A percentile compares a stretch with the other conserved stretches of the same genome.
phyloP scores from a whole-genome alignment of 148 eudicot genomes.

The Spergularia marina region DNA sequence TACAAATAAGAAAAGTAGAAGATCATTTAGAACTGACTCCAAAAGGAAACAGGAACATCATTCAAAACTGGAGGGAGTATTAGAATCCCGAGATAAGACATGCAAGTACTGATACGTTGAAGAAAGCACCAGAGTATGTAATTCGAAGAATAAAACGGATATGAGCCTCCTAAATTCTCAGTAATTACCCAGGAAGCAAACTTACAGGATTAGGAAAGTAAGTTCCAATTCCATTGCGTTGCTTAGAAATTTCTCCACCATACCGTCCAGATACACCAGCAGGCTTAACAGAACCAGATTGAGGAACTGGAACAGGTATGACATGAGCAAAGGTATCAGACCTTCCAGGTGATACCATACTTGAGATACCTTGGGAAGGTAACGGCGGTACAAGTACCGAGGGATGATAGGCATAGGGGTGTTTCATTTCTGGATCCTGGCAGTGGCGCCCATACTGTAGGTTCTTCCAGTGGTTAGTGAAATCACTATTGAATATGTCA shows the following conservation, averaged over 20 bases:
- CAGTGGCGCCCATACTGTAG: conserved; percentile 56
- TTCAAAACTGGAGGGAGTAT: too few relatives aligned
- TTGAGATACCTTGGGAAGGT: conserved; percentile 39
- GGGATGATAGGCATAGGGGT: conserved; percentile 34
- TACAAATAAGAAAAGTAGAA: too few relatives aligned
- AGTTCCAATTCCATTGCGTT: conserved; percentile 60
- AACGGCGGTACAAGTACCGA: conserved; percentile 33
- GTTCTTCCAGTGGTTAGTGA: conserved; percentile 51
- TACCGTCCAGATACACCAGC: conserved; percentile 32
- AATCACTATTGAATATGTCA: conserved; percentile 55
- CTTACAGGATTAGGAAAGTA: conserved; percentile 60
- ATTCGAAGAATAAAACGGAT: neutral
- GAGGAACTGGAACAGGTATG: conserved; percentile 37
- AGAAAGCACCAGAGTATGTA: conserved; percentile 5
- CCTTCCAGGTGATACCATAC: conserved; percentile 24
- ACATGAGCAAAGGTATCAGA: conserved; percentile 27
- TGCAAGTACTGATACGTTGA: neutral
- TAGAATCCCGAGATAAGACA: neutral
- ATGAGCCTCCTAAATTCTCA: neutral
- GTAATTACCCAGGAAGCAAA: conserved; percentile 2
- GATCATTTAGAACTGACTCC: too few relatives aligned
- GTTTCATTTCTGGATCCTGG: conserved; percentile 36
- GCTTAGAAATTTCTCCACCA: conserved; percentile 36
- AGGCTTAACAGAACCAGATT: conserved; percentile 32
- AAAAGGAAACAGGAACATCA: too few relatives aligned